Conservation (phyloP, 1,284 basidiomycete genomes). For the Ustilago trichophora region DNA sequence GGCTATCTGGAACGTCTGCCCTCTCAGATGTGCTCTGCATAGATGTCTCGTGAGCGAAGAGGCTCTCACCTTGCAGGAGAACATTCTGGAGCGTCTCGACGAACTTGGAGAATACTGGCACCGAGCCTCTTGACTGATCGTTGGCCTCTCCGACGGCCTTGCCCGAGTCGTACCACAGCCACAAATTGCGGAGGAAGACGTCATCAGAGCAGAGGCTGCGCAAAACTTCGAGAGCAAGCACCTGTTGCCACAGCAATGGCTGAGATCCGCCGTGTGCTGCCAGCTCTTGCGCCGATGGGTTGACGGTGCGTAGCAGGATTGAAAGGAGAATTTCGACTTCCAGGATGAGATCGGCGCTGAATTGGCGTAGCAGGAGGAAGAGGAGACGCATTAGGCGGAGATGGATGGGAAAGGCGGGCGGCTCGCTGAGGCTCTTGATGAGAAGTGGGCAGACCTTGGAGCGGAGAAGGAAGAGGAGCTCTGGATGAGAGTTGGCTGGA, state of each 20-base stretch:
- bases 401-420: slow-evolving; percentile 84
- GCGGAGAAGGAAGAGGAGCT: slow-evolving; percentile 82
- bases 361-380: slow-evolving; percentile 90
- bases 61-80: slow-evolving; percentile 30
- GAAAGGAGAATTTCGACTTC: slow-evolving; percentile 65
- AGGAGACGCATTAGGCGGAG: slow-evolving; percentile 90
- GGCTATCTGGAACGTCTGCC: slow-evolving; percentile 16
- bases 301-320: slow-evolving; percentile 54
- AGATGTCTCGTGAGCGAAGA: slow-evolving; percentile 31
- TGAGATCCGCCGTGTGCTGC: slow-evolving; percentile 31
- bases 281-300: slow-evolving; percentile 27
- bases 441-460: slow-evolving; percentile 90
- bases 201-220: slow-evolving; percentile 59
- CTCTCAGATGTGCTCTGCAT: slow-evolving; percentile 18
- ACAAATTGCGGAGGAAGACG: slow-evolving; percentile 57
- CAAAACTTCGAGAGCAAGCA: slow-evolving; percentile 61
- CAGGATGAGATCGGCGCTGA: slow-evolving; percentile 74
- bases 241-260: slow-evolving; percentile 56
- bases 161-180: slow-evolving; percentile 56
- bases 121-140: slow-evolving; percentile 10
- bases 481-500: slow-evolving; percentile 71
- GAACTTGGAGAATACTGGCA: slow-evolving; percentile 51
- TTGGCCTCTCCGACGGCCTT: not conserved
- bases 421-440: slow-evolving; percentile 77
- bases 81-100: slow-evolving; percentile 46